Conservation (phyloP, 139 green algal genomes). For the Picochlorum sp. region DNA sequence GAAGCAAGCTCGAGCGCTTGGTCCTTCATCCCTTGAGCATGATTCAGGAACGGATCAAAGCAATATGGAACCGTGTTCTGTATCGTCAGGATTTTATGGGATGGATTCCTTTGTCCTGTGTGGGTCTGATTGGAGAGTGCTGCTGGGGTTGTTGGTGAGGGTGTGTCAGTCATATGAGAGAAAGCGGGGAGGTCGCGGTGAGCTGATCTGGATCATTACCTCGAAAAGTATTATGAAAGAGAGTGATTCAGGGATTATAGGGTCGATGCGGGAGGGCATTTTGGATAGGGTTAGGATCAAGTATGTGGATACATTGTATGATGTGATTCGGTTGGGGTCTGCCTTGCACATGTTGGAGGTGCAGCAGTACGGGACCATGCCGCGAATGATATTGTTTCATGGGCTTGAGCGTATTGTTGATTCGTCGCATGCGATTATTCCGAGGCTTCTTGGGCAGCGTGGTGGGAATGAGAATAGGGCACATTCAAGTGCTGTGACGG, state of each 20-base stretch:
- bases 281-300: neutral
- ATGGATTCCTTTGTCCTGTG: neutral
- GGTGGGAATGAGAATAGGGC: neutral
- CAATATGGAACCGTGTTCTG: too few species aligned
- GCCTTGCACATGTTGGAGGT: neutral
- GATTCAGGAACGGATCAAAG: too few species aligned
- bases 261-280: too few species aligned
- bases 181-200: neutral
- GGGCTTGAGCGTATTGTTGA: neutral
- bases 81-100: too few species aligned
- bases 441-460: neutral
- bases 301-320: slow-evolving; percentile 4
- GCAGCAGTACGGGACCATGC: neutral
- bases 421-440: neutral
- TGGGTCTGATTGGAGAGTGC: neutral
- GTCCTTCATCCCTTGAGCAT: too few species aligned
- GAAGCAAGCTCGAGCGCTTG: too few species aligned
- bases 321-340: neutral
- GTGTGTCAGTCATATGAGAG: neutral
- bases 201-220: neutral
- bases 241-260: too few species aligned
- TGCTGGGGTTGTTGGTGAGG: neutral
- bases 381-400: neutral
- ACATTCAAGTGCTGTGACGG: neutral
- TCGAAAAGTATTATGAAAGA: too few species aligned